phyloP scores from a whole-genome alignment of 805 yeast species.

The Metschnikowia reukaufii region DNA sequence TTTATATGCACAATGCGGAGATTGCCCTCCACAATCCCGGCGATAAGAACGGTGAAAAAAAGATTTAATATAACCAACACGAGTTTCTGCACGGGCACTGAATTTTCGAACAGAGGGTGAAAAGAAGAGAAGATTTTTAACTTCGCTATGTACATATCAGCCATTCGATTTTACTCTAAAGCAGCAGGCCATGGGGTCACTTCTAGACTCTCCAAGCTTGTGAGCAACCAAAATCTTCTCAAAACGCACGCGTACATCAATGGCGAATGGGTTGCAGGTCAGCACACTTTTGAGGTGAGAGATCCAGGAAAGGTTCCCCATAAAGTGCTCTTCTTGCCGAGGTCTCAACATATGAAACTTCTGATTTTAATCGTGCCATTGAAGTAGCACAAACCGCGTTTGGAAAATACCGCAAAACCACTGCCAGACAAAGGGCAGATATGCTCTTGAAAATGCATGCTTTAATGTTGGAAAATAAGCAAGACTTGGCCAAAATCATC shows the following conservation, averaged over 20 bases:
- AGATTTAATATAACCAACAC: background rate
- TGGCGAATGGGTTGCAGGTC: conserved; percentile 67
- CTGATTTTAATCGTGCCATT: conserved; percentile 58
- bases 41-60: conserved; percentile 1
- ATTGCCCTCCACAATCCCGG: conserved; percentile 7
- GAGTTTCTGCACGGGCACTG: no score
- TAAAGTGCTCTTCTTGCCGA: conserved; percentile 46
- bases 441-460: conserved; percentile 53
- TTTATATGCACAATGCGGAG: conserved; percentile 6
- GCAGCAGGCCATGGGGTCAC: conserved; percentile 6
- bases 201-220: conserved; percentile 7
- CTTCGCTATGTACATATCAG: background rate
- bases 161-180: conserved; percentile 4
- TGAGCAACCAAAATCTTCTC: conserved; percentile 52
- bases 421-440: conserved; percentile 56
- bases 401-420: conserved; percentile 48
- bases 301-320: conserved; percentile 66
- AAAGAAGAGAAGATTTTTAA: background rate
- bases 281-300: conserved; percentile 55
- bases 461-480: conserved; percentile 55
- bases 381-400: conserved; percentile 56
- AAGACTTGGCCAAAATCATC: conserved; percentile 63
- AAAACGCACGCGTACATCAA: conserved; percentile 64
- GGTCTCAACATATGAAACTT: conserved; percentile 53
- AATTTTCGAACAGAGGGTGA: no score